These are phyloP conservation scores for Alternaria sp. DNA, from an alignment of 2,329 filamentous ascomycete species.

Conservation along the genomic window DNA sequence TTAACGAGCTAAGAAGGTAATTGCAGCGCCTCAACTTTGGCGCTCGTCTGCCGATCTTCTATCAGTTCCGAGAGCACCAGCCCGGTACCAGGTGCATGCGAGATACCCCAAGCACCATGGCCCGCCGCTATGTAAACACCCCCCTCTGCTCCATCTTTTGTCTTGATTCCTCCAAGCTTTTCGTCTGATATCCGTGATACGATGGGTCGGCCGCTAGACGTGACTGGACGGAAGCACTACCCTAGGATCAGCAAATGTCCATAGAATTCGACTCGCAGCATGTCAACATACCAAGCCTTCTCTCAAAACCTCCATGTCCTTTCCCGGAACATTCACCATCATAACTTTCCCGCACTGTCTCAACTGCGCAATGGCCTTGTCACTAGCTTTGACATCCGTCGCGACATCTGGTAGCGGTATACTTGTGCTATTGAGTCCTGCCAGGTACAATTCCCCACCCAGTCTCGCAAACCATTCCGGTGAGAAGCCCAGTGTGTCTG, in stretches of 20 bases:
- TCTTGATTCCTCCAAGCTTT: constrained; percentile 63
- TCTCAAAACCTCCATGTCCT: constrained; percentile 69
- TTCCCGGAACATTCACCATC: constrained; percentile 55
- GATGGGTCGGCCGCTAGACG: constrained; percentile 69
- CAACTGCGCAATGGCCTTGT: constrained; percentile 60
- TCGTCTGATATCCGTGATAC: constrained; percentile 66
- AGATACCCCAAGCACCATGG: constrained; percentile 77
- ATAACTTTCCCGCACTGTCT: constrained; percentile 60
- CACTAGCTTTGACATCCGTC: constrained; percentile 59
- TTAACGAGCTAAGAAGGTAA: constrained; percentile 23
- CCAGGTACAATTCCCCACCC: constrained; percentile 75
- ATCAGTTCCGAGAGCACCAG: constrained; percentile 75
- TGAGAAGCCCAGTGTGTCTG: constrained; percentile 65
- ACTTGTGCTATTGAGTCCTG: constrained; percentile 70
- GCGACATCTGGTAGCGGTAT: constrained; percentile 68
- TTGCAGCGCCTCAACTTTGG: constrained; percentile 65
- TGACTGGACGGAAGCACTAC: constrained; percentile 75
- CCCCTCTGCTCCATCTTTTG: constrained; percentile 56
- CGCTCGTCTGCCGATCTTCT: constrained; percentile 65
- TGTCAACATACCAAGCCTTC: constrained; percentile 61
- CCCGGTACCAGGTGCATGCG: constrained; percentile 69
- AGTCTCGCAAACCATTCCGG: constrained; percentile 75
- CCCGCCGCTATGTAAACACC: constrained; percentile 76
- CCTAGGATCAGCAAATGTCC: constrained; percentile 7
- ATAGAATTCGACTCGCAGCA: background rate